Conservation (phyloP, 805 yeast genomes). For the Wickerhamiella lipophila region DNA sequence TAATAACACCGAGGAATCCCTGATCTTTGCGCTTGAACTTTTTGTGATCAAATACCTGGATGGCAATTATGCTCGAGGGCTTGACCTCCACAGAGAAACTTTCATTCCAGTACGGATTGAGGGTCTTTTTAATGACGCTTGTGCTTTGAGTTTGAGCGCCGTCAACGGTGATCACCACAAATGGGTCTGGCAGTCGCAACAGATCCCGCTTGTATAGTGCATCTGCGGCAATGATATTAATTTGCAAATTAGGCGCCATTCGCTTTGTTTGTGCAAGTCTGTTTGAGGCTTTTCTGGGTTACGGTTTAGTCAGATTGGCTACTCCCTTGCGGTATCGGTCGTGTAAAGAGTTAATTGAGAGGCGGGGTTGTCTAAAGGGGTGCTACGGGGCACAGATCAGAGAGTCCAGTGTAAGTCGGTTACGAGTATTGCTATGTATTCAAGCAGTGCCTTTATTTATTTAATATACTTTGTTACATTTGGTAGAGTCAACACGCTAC, state of each 20-base stretch:
- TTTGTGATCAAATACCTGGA: constrained; percentile 93
- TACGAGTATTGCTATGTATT: too few species aligned
- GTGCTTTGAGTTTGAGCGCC: constrained; percentile 95
- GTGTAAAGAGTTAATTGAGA: not conserved
- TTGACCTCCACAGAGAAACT: constrained; percentile 52
- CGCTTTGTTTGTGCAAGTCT: not conserved
- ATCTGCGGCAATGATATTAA: constrained; percentile 75
- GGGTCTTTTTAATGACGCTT: constrained; percentile 80
- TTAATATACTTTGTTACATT: too few species aligned
- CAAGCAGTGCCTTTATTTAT: too few species aligned
- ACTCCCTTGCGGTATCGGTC: not conserved
- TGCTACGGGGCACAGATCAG: not conserved
- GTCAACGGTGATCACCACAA: constrained; percentile 94
- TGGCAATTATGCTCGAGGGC: constrained; percentile 55
- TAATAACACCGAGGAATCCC: constrained; percentile 94
- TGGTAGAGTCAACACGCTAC: too few species aligned
- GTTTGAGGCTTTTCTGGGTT: not conserved
- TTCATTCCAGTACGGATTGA: constrained; percentile 98
- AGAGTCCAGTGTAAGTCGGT: too few species aligned
- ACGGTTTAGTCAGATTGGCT: not conserved
- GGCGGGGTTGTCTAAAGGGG: not conserved
- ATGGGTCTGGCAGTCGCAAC: constrained; percentile 93
- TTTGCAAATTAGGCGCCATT: constrained; percentile 19
- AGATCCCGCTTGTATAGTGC: constrained; percentile 91
- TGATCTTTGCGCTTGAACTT: constrained; percentile 97